Percentiles rank a stretch among this genome's conserved stretches.
Evolutionary conservation across 2,329 filamentous ascomycete species (phyloP).

Genomic region (Elsinoe perseae): DNA sequence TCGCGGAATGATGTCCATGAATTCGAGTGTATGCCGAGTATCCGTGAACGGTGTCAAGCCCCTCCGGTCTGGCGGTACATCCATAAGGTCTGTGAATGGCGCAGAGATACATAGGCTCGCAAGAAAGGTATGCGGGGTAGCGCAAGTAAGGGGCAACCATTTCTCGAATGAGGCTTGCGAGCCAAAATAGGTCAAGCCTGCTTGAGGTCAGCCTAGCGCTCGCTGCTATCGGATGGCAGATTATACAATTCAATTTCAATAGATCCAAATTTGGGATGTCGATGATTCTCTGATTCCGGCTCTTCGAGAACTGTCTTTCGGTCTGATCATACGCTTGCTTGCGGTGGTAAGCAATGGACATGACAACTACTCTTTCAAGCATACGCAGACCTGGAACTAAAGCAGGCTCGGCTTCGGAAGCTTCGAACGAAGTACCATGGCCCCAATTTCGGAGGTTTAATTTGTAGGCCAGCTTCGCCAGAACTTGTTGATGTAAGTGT

Average conservation of each 20-base stretch:
- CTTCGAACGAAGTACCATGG: background rate
- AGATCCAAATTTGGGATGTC: background rate
- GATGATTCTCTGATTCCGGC: background rate
- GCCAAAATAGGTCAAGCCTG: slow-evolving; percentile 25
- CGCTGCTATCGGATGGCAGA: background rate
- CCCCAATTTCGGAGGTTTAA: background rate
- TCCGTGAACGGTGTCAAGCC: background rate
- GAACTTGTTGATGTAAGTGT: background rate
- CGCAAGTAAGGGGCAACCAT: slow-evolving; percentile 25
- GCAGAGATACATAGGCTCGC: slow-evolving; percentile 28
- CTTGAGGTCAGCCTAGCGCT: background rate
- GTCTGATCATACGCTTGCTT: background rate
- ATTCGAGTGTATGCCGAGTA: slow-evolving; percentile 9
- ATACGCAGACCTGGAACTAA: background rate
- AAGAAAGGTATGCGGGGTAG: slow-evolving; percentile 25
- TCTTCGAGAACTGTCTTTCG: no score
- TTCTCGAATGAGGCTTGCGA: slow-evolving; percentile 22
- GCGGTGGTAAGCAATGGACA: background rate
- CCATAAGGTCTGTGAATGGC: slow-evolving; percentile 29
- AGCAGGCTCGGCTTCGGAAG: background rate
- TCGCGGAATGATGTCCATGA: slow-evolving; percentile 10
- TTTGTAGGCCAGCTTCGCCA: background rate
- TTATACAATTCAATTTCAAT: background rate
- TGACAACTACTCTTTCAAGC: background rate
- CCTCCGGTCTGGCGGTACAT: slow-evolving; percentile 13